phyloP scores from a whole-genome alignment of 2,329 filamentous ascomycete species.

The Verticillium klebahnii region DNA sequence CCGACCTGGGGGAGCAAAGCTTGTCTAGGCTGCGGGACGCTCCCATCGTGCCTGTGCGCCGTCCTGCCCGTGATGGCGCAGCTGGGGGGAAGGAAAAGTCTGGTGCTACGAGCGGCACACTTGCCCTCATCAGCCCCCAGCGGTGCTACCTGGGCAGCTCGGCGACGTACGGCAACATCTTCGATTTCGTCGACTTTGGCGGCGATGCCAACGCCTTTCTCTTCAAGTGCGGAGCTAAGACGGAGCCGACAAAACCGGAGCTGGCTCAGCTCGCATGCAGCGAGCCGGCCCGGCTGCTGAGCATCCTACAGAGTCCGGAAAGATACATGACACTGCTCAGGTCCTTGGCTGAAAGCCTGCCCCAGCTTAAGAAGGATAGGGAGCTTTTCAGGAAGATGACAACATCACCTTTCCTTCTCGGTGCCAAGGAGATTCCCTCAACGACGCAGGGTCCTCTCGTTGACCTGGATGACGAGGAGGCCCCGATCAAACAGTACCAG shows the following conservation, averaged over 20 bases:
- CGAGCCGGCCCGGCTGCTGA: slow-evolving; percentile 77
- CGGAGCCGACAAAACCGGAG: slow-evolving; percentile 82
- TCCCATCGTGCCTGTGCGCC: slow-evolving; percentile 65
- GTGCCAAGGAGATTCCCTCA: slow-evolving; percentile 66
- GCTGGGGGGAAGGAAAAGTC: slow-evolving; percentile 11
- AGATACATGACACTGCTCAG: slow-evolving; percentile 83
- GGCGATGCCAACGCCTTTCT: slow-evolving; percentile 83
- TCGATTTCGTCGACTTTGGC: slow-evolving; percentile 96
- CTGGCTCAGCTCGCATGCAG: slow-evolving; percentile 78
- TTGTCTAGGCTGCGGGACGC: slow-evolving; percentile 58
- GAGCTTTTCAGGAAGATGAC: slow-evolving; percentile 73
- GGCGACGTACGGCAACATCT: slow-evolving; percentile 75
- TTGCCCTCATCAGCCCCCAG: slow-evolving; percentile 61
- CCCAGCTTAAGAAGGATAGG: slow-evolving; percentile 71
- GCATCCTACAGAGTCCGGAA: slow-evolving; percentile 73
- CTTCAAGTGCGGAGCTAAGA: slow-evolving; percentile 82
- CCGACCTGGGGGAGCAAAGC: slow-evolving; percentile 63
- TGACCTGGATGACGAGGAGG: slow-evolving; percentile 57
- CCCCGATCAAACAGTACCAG: slow-evolving; percentile 71
- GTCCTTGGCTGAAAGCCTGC: slow-evolving; percentile 69
- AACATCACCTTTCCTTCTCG: slow-evolving; percentile 71
- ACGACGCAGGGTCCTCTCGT: slow-evolving; percentile 37
- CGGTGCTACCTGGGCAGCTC: slow-evolving; percentile 76
- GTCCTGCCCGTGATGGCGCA: slow-evolving; percentile 12
- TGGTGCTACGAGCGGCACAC: slow-evolving; percentile 9